Evolutionary conservation across 768 basidiomycete genomes (phyloP), one percentile per base, ranked within the genome.

Genomic region (Podaxis rugospora): DNA sequence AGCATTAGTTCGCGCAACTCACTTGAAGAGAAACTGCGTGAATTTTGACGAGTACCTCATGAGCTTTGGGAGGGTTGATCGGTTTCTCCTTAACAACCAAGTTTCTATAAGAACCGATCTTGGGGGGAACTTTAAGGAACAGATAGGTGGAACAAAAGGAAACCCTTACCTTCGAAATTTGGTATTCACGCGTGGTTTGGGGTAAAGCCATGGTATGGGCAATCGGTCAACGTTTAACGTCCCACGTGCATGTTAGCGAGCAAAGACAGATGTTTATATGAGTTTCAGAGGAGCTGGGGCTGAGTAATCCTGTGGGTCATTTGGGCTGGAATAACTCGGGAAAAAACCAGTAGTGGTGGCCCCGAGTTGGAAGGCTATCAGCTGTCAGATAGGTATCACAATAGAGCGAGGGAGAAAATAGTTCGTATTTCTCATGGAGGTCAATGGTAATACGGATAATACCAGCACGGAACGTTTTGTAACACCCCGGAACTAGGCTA

Each of bases 11-110:
- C 11, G 25, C 25, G 23, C 51, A 49, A 46, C 69, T 18, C 50
- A 78, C 80, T 70, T 84, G 80, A 9, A 86, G 71, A 42, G 85
- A 86, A n/a, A 83, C 83, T 0, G 83, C 82, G 58, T 81, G 79
- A 5, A 82, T 71, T 65, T 81, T 82, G 64, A 86, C 78, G 25
- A 85, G 74, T 5, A 85, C 84, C 58, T 87, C 79, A 27, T 67
- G 74, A 0, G 80, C 68, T 55, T 74, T 77, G 1, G 76, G 79
- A 50, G 71, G 64, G 4, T 59, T 56, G 25, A 76, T 50, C 4
- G 67, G 59, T 3, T 66, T 66, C 21, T 76, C 66, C 35, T 69
- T 66, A n/a, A 74, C 55, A 14, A 57, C 62, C 25, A 71, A 57
- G 44, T 67, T 67, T 14, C 64, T 63, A 52, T 66, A 67, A 5